These are phyloP conservation scores for Terfezia claveryi DNA, from an alignment of 495 filamentous ascomycete species.

Conservation along the genomic window DNA sequence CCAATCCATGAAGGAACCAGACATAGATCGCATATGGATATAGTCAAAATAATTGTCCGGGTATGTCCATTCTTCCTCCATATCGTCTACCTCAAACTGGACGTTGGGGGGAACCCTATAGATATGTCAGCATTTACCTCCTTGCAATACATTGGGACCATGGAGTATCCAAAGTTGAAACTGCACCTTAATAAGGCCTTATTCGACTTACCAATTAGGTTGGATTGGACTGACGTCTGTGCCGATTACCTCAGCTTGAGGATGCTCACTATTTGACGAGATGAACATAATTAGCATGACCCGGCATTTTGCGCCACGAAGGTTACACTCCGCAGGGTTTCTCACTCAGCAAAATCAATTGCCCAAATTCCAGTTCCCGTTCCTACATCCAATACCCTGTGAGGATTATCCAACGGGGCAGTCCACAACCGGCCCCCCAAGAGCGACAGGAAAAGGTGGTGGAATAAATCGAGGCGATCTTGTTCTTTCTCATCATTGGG, in stretches of 20 bases:
- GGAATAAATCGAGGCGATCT: conserved; percentile 44
- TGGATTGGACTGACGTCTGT: conserved; percentile 44
- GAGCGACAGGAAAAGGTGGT: conserved; percentile 25
- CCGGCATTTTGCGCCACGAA: not conserved
- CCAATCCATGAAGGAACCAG: conserved; percentile 37
- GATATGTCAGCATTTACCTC: no score
- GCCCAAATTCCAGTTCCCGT: no score
- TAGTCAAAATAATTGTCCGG: conserved; percentile 36
- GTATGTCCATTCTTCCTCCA: conserved; percentile 36
- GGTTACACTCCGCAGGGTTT: not conserved
- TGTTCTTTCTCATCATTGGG: conserved; percentile 41
- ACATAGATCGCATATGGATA: conserved; percentile 33
- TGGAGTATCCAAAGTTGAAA: no score
- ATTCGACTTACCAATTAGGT: conserved; percentile 24
- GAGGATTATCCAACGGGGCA: no score
- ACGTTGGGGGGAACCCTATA: conserved; percentile 33
- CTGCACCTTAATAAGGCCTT: no score
- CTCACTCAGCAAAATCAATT: not conserved
- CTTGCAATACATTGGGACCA: no score
- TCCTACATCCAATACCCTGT: no score
- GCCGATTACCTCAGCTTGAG: conserved; percentile 33
- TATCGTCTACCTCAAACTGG: conserved; percentile 40
- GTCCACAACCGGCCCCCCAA: no score
- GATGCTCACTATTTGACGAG: conserved; percentile 22
- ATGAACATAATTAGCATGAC: not conserved